Base-by-base conservation (phyloP, 2,329 filamentous ascomycete species). In the Periconia sp. region DNA sequence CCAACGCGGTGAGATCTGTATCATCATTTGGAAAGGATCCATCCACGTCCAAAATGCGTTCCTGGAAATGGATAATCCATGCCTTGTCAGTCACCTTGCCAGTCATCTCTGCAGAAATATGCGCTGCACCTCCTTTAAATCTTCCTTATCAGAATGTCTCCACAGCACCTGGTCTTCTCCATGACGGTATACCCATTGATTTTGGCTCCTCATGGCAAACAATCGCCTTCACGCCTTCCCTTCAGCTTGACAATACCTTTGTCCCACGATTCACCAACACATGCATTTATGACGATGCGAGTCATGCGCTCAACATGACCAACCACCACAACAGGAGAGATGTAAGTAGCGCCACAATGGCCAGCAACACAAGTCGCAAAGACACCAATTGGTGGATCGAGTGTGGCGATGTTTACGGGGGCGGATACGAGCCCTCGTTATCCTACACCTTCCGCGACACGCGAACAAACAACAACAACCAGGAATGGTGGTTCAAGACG, bases 191-290 rank as follows among this genome's bases (percentile, higher is more conserved):
- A n/a, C 52, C 54, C 11, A 44, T 64, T 7, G 42, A 48, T 1
- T 41, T 64, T 18, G 61, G 61, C 27, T 51, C 51, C 33, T 55
- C 61, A n/a, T 52, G 48, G 14, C 61, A 64, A 42, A 45, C 46
- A 14, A 31, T 62, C 33, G 59, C 55, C 2, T 54, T 63, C 9
- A 56, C 52, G 10, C 61, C 59, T 2, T 56, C 52, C 6, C 54
- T 63, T 5, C 55, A 58, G 35, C 53, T 61, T 47, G 58, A 60
- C 31, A 58, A 52, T 20, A 52, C 59, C 1, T 63, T 63, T 45
- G 45, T 63, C 14, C 60, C 60, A 30, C 58, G 59, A 2, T 63
- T 52, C 44, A 57, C 55, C 7, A 59, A 58, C 27, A 55, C 53
- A 10, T 63, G 60, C 51, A 20, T 61, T 2, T 53, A 59, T n/a